Percentiles rank a stretch among this genome's conserved stretches.
These are phyloP conservation scores for Neopestalotiopsis sp. DNA, from an alignment of 2,329 filamentous ascomycete genomes.

Conservation along the genomic window DNA sequence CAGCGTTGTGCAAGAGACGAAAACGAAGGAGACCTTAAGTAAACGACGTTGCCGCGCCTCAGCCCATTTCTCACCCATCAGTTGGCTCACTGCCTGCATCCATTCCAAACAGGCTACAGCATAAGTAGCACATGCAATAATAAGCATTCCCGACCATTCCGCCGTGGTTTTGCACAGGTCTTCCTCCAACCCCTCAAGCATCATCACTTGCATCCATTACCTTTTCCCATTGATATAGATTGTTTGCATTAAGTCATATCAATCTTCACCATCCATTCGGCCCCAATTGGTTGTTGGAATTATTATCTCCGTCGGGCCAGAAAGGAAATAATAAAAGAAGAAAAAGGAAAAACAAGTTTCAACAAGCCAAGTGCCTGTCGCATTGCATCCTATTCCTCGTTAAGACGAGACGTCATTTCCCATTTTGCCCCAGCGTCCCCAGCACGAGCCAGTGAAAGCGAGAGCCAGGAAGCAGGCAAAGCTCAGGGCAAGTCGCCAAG, in stretches of 20 bases:
- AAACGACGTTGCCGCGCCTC: slow-evolving; percentile 6
- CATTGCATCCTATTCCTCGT: slow-evolving; percentile 15
- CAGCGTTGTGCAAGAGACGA: not conserved
- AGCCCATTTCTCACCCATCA: not conserved
- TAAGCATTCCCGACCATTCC: slow-evolving; percentile 3
- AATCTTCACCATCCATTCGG: not conserved
- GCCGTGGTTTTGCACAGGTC: not conserved
- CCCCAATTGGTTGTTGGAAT: not conserved
- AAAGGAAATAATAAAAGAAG: not conserved
- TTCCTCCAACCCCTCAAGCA: not conserved
- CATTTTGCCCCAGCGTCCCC: not conserved
- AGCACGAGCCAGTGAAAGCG: not conserved
- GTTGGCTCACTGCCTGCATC: not conserved
- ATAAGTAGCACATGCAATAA: not conserved
- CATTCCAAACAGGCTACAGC: slow-evolving; percentile 1
- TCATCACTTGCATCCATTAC: not conserved
- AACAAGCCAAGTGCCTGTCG: slow-evolving; percentile 6
- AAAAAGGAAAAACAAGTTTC: slow-evolving; percentile 15
- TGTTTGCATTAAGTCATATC: not conserved
- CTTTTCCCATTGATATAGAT: not conserved
- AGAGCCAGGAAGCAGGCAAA: slow-evolving; percentile 1
- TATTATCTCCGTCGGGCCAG: not conserved
- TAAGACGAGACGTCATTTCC: slow-evolving; percentile 19
- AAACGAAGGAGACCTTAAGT: slow-evolving; percentile 13
- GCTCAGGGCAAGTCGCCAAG: slow-evolving; percentile 16